These are phyloP conservation scores for Lecanicillium sp. DNA, from an alignment of 2,329 filamentous ascomycete species.

Conservation along the genomic window DNA sequence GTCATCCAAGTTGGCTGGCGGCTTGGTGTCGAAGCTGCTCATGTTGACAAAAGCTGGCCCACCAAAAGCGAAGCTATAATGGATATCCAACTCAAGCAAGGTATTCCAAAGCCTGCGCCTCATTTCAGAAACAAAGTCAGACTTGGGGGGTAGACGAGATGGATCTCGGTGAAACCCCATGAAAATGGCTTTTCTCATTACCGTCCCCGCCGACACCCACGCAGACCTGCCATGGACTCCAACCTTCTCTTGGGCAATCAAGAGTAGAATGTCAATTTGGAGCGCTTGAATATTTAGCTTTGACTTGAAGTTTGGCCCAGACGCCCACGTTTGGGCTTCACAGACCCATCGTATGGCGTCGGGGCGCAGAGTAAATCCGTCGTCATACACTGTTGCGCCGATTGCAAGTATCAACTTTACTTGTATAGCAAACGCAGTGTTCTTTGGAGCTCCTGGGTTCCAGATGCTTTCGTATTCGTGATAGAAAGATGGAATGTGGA, in stretches of 20 bases:
- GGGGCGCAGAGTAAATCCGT: conserved; percentile 37
- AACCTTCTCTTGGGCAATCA: conserved; percentile 31
- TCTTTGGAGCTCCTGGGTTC: conserved; percentile 20
- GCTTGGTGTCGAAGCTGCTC: conserved; percentile 38
- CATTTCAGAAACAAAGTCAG: conserved; percentile 33
- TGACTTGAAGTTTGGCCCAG: conserved; percentile 44
- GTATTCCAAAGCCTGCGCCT: conserved; percentile 44
- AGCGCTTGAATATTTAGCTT: conserved; percentile 40
- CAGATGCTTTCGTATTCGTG: conserved; percentile 43
- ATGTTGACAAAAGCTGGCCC: conserved; percentile 35
- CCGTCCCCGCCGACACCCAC: conserved; percentile 36
- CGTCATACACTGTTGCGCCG: conserved; percentile 42
- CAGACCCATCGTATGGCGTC: conserved; percentile 48
- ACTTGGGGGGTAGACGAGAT: conserved; percentile 24
- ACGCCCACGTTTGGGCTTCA: conserved; percentile 47
- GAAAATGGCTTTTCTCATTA: conserved; percentile 37
- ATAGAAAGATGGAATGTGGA: conserved; percentile 43
- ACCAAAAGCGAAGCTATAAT: conserved; percentile 36
- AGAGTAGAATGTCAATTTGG: conserved; percentile 36
- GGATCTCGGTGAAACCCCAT: conserved; percentile 46
- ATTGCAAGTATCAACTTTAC: conserved; percentile 51
- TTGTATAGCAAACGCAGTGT: conserved; percentile 42
- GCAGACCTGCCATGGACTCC: conserved; percentile 34
- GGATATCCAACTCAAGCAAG: conserved; percentile 37
- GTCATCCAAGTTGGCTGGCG: conserved; percentile 42